Percentiles rank a stretch among this genome's conserved stretches.
Evolutionary conservation across 257 asterid species (phyloP).

Genomic region (Hygrophila difformis): DNA sequence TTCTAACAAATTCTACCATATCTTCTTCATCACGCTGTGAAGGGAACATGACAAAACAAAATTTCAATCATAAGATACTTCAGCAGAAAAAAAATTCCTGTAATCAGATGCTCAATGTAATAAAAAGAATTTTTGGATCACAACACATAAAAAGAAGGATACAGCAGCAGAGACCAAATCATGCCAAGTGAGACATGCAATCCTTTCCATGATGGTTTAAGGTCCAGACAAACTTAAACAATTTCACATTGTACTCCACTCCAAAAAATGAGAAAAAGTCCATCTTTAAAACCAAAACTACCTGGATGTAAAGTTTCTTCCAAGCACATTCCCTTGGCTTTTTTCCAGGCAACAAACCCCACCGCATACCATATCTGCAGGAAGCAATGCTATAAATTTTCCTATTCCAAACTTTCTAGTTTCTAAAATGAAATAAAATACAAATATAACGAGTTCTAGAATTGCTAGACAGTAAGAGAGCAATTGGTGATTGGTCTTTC

Average conservation of each 20-base stretch:
- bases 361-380: slow-evolving; percentile 63
- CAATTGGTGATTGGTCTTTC: too few species aligned
- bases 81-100: too few species aligned
- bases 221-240: too few species aligned
- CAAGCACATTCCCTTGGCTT: slow-evolving; percentile 86
- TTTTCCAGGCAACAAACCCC: slow-evolving; percentile 78
- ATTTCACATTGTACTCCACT: not conserved
- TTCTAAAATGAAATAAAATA: not conserved
- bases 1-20: slow-evolving; percentile 64
- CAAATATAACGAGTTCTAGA: too few species aligned
- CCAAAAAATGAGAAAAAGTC: slow-evolving; percentile 2
- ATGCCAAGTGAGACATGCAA: too few species aligned
- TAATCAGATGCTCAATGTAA: too few species aligned
- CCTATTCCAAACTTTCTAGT: not conserved
- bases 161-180: too few species aligned
- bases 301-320: slow-evolving; percentile 63
- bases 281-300: slow-evolving; percentile 13
- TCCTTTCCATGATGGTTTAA: too few species aligned
- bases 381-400: slow-evolving; percentile 12
- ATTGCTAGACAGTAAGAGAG: too few species aligned
- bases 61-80: slow-evolving; percentile 5
- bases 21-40: slow-evolving; percentile 90
- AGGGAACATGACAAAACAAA: slow-evolving; percentile 1
- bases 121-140: not conserved
- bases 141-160: not conserved